Base-by-base conservation (phyloP, 2,329 filamentous ascomycete species). In the Trichoderma endophyticum region DNA sequence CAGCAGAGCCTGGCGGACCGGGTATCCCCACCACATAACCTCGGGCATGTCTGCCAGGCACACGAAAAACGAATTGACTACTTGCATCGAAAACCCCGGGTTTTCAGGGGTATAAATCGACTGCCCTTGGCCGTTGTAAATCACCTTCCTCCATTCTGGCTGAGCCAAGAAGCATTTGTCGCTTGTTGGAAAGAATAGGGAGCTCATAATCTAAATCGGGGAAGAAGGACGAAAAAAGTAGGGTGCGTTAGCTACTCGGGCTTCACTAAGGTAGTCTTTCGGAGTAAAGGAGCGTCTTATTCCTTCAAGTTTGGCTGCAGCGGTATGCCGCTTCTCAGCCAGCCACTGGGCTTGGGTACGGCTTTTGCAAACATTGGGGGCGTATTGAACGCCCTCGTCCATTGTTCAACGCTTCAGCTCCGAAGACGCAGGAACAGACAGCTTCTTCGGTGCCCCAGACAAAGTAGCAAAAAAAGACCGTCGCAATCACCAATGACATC, bases 101-200 rank as follows among this genome's bases (percentile, higher is more conserved):
- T 75, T 73, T 15, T 75, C 73, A 8, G 75, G 70, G 18, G 75
- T 65, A 65, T 80, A 76, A 18, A 79, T 75, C 26, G 80, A 75
- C 21, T 76, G 76, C 14, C 76, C 74, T 9, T 75, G 76, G 5
- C 73, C 57, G 51, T 77, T 77, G 26, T 72, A 71, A 71, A 82
- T 78, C n/a, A 82, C 75, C 24, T 75, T 74, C 69, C 79, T 80
- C 82, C 82, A 84, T 69, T 79, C 80, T 11, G 77, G 77, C 28
- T 78, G 76, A 32, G 78, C 77, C 6, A 83, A 77, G 73, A 84
- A 83, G 71, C 81, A 83, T 56, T 79, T 77, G 18, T 79, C 73
- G 48, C 77, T 76, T 21, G 73, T 72, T n/a, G 77, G 78, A 21
- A 79, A 80, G 73, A 84, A 83, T 63, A 84, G 75, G 62, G 80